Conservation (phyloP, 2,329 filamentous ascomycete genomes). For the Cladophialophora bantiana region DNA sequence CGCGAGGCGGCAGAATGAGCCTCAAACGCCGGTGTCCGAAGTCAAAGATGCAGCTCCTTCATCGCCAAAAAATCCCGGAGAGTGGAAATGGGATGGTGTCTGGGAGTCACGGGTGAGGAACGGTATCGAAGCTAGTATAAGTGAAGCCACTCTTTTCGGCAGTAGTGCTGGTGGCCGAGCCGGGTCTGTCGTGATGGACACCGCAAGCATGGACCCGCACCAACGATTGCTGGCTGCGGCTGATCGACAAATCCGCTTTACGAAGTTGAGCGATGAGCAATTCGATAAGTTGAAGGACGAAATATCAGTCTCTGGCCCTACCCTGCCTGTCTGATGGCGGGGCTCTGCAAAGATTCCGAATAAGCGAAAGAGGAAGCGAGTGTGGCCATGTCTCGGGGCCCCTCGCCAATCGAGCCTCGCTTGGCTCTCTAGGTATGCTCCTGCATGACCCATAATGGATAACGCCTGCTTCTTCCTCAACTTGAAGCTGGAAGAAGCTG, state of each 20-base stretch:
- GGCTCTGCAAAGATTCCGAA: constrained; percentile 47
- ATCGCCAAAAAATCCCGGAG: constrained; percentile 65
- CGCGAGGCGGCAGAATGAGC: constrained; percentile 29
- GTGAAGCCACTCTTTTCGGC: constrained; percentile 81
- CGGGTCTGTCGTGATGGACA: constrained; percentile 31
- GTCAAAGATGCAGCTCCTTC: constrained; percentile 23
- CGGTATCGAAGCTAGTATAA: constrained; percentile 76
- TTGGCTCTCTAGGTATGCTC: neutral
- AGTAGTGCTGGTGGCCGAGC: constrained; percentile 74
- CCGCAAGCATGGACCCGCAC: constrained; percentile 20
- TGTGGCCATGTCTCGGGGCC: neutral
- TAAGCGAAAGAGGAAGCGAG: neutral
- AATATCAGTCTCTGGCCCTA: constrained; percentile 19
- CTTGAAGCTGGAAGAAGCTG: constrained; percentile 36
- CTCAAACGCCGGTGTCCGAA: constrained; percentile 31
- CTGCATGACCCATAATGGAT: neutral
- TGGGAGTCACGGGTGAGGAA: constrained; percentile 90
- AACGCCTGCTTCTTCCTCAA: neutral
- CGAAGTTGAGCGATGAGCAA: constrained; percentile 67
- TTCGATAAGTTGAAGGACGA: constrained; percentile 57
- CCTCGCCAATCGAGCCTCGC: constrained; percentile 1
- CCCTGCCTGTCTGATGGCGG: constrained; percentile 61
- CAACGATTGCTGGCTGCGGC: constrained; percentile 26
- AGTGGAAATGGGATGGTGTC: constrained; percentile 98
- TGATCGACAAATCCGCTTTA: constrained; percentile 66